A percentile compares a stretch with the other conserved stretches of the same genome.
These are phyloP conservation scores for Penicillium alfredii DNA, from an alignment of 495 filamentous ascomycete species.

Conservation along the genomic window DNA sequence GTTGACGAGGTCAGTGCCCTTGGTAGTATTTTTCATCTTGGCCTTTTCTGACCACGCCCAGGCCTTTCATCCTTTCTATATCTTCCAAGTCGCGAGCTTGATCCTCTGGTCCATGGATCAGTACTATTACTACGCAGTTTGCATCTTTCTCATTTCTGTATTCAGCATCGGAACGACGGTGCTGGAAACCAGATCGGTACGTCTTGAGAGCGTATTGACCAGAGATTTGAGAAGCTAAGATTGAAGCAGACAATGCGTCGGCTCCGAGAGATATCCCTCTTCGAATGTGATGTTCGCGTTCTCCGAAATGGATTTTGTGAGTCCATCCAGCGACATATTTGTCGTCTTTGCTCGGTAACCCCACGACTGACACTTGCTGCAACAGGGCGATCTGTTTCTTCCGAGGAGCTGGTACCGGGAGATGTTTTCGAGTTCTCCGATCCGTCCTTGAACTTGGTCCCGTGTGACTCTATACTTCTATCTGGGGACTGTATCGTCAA, in stretches of 20 bases:
- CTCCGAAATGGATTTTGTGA: slow-evolving; percentile 90
- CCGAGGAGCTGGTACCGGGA: slow-evolving; percentile 85
- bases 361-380: slow-evolving; percentile 7
- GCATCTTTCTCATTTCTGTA: slow-evolving; percentile 92
- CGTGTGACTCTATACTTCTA: slow-evolving; percentile 86
- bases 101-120: slow-evolving; percentile 90
- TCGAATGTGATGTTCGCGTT: slow-evolving; percentile 92
- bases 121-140: slow-evolving; percentile 96
- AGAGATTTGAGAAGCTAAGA: slow-evolving; percentile 18
- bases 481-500: slow-evolving; percentile 98
- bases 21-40: neutral
- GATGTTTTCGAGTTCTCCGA: slow-evolving; percentile 98
- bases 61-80: slow-evolving; percentile 96
- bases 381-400: slow-evolving; percentile 76
- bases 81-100: slow-evolving; percentile 95
- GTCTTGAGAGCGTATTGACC: slow-evolving; percentile 2
- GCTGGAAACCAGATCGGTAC: slow-evolving; percentile 79
- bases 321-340: no score
- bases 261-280: slow-evolving; percentile 84
- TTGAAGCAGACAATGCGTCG: slow-evolving; percentile 72
- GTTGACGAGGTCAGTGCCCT: slow-evolving; percentile 71
- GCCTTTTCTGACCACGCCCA: slow-evolving; percentile 28
- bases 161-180: slow-evolving; percentile 87
- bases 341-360: no score
- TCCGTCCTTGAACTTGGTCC: slow-evolving; percentile 87